Base-by-base conservation (phyloP, 2,329 filamentous ascomycete genomes). In the Pleurostoma richardsiae region DNA sequence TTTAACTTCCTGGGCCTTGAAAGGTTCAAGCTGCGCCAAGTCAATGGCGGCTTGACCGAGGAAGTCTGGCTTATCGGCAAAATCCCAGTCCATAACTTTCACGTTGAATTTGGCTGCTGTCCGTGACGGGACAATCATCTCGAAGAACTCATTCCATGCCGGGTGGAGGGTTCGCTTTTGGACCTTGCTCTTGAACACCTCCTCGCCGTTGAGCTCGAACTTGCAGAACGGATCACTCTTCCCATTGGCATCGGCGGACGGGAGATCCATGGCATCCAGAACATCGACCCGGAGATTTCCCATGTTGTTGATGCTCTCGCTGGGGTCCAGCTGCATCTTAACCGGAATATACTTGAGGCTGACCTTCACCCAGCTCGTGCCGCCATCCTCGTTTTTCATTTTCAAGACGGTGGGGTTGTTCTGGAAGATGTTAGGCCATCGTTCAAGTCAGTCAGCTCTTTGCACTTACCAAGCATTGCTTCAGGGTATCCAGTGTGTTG, bases 241-340 rank as follows among this genome's bases (percentile, higher is more conserved):
- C 56, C 94, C 94, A 62, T 99, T 99, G 31, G 90, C 85, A 61
- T 99, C 94, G 29, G 92, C 92, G 2, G 94, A 85, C 6, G 94
- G 94, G n/a, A 99, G 79, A 49, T 96, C 85, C 6, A 80, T 72
- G 19, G 85, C 94, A 64, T 96, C 90, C 36, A 97, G 72, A 19
- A 99, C 79, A 59, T 97, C 90, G n/a, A 99, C 89, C 26, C 91
- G 88, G 27, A 99, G 83, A 49, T 84, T 91, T 49, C 94, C 94
- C 82, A 96, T 95, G 69, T 99, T 99, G 80, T 96, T 97, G 76
- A 99, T 96, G 60, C 90, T 96, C 69, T 99, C 94, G 58, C 85
- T 90, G 0, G 94, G 88, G 59, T 99, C 90, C 42, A 99, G 85
- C 47, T 83, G 75, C 94, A 99, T 99, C 71, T 88, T 83, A 50